Conservation (phyloP, 2,329 filamentous ascomycete species). For the Madurella fahalii region DNA sequence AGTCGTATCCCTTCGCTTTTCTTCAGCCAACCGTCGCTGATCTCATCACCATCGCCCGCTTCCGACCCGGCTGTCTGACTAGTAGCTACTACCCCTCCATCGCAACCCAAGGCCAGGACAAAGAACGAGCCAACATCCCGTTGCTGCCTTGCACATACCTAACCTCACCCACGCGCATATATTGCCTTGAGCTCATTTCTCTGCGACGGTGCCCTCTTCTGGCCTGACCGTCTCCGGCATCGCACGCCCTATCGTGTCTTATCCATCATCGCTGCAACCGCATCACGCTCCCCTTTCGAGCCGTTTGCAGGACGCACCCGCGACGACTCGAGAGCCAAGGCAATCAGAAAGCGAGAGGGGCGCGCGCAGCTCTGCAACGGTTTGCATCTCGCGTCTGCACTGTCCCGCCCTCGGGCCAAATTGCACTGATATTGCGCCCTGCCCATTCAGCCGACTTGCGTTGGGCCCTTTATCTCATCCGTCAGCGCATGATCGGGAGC, state of each 20-base stretch:
- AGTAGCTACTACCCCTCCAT: not conserved
- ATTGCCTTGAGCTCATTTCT: not conserved
- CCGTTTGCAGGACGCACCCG: conserved; percentile 9
- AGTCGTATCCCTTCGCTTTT: not conserved
- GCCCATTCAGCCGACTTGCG: conserved; percentile 11
- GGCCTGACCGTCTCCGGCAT: not conserved
- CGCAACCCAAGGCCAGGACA: not conserved
- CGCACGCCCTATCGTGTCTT: not conserved
- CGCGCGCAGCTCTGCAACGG: conserved; percentile 4
- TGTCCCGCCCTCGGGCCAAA: conserved; percentile 15
- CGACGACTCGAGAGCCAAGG: not conserved
- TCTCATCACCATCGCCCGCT: not conserved
- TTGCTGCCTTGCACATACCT: not conserved
- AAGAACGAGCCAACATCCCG: not conserved
- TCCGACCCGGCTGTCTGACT: not conserved
- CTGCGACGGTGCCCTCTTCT: not conserved
- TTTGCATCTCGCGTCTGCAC: conserved; percentile 21
- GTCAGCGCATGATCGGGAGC: conserved; percentile 15
- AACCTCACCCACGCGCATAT: not conserved
- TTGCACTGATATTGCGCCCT: conserved; percentile 15
- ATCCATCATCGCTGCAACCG: conserved; percentile 9
- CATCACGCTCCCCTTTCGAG: conserved; percentile 7
- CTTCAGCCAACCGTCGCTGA: not conserved
- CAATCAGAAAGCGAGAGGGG: not conserved
- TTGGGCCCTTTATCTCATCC: conserved; percentile 13